phyloP scores from a whole-genome alignment of 768 basidiomycete species.

The Tricholomella constricta region DNA sequence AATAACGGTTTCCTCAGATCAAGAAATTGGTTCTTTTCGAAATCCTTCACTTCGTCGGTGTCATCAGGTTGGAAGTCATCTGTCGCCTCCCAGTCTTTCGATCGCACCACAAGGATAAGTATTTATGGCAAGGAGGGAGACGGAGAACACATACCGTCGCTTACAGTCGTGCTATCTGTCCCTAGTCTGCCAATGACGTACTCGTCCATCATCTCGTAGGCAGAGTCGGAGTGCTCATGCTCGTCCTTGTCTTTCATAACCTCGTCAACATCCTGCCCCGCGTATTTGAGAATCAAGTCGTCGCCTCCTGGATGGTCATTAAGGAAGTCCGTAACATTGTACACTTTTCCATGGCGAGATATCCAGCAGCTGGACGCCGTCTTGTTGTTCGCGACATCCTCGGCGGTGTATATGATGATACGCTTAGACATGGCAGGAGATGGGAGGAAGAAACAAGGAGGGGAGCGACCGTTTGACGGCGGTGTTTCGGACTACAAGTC shows the following conservation, averaged over 20 bases:
- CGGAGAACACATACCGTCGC: constrained; percentile 61
- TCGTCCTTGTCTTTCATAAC: constrained; percentile 80
- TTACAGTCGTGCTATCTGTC: constrained; percentile 68
- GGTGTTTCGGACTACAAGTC: not conserved
- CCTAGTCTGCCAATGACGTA: constrained; percentile 85
- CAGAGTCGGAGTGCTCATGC: constrained; percentile 89
- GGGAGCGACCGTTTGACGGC: not conserved
- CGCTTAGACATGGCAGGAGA: constrained; percentile 60
- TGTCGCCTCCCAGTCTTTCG: constrained; percentile 81
- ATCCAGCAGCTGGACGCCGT: constrained; percentile 77
- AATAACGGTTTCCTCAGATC: constrained; percentile 86
- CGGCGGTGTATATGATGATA: constrained; percentile 69
- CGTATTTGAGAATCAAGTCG: constrained; percentile 81
- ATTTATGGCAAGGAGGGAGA: not conserved
- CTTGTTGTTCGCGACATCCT: constrained; percentile 72
- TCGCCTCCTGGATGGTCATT: constrained; percentile 94
- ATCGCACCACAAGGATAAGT: not conserved
- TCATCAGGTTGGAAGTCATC: constrained; percentile 93
- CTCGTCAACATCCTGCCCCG: constrained; percentile 78
- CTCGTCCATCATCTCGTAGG: constrained; percentile 90
- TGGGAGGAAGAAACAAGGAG: not conserved
- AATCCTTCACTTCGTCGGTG: constrained; percentile 82
- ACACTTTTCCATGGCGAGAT: constrained; percentile 78
- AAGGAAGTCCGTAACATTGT: constrained; percentile 85
- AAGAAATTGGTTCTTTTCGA: constrained; percentile 86